phyloP scores from a whole-genome alignment of 2,329 filamentous ascomycete genomes.

The Fusarium sp. region DNA sequence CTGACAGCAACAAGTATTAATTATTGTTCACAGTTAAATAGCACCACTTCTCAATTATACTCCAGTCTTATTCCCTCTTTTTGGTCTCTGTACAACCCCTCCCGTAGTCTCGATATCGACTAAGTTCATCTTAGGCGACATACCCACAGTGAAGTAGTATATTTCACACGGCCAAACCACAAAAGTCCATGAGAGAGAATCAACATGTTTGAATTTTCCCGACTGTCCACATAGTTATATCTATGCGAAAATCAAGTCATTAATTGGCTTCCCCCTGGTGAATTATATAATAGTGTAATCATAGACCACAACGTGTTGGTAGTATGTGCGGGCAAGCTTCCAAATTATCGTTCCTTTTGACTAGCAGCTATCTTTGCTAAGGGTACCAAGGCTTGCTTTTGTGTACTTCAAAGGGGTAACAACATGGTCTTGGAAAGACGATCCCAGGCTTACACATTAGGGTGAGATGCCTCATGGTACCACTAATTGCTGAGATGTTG shows the following conservation, averaged over 20 bases:
- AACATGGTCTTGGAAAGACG: neutral
- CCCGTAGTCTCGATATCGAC: neutral
- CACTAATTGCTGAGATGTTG: neutral
- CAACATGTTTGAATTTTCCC: constrained; percentile 46
- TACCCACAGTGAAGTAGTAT: constrained; percentile 6
- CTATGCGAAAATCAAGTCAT: neutral
- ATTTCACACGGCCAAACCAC: constrained; percentile 29
- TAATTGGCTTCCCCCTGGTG: neutral
- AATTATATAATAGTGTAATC: constrained; percentile 10
- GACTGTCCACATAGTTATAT: constrained; percentile 16
- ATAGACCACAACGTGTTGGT: neutral
- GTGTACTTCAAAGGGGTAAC: neutral
- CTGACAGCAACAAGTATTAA: no score
- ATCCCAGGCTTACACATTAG: no score
- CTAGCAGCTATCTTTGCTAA: neutral
- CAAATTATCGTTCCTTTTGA: neutral
- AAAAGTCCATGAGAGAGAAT: constrained; percentile 3
- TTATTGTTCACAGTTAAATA: no score
- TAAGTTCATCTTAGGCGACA: neutral
- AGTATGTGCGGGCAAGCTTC: neutral
- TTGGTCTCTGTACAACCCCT: neutral
- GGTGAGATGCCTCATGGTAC: neutral
- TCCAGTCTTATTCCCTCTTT: neutral
- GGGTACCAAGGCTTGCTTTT: neutral
- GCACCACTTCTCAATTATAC: neutral